Base-by-base conservation (phyloP, 139 green algal species). In the Haematococcus lacustris region DNA sequence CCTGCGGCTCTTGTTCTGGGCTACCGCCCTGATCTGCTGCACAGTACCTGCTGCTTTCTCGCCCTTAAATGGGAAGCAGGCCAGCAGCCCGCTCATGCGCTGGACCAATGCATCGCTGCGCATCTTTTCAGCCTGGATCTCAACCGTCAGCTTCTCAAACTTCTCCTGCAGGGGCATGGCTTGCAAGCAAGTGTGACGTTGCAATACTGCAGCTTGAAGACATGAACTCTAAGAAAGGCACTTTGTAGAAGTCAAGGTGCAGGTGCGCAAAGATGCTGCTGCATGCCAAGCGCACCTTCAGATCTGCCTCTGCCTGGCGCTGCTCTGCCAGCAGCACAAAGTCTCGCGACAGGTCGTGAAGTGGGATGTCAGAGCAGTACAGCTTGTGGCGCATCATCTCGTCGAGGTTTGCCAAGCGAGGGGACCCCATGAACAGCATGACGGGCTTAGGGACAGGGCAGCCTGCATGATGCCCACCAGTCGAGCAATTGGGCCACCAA, bases 301-400 rank as follows among this genome's bases (percentile, higher is more conserved):
- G 38, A 64, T 82, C 77, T 0, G 81, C 77, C 69, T 86, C 81
- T 1, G 81, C 77, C 62, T 66, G 66, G 13, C 81, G 47, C 72
- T 87, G 81, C 77, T 87, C 81, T 28, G 75, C 75, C 64, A 87
- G 71, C 77, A 87, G 68, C 23, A 87, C 65, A 51, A 80, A 87
- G 75, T 87, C 81, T 2, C 71, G 38, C 34, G 32, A 71, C 72
- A 83, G 76, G 75, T 83, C 77, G 76, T 87, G 73, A 65, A 80
- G 51, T 26, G 77, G 77, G 21, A 87, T 76, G 50, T 83, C 77
- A 3, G 53, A 73, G 38, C 83, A 73, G 70, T 66, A 87, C 47
- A 87, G 63, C 2, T 59, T 32, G 38, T 66, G 51, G 23, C 1
- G 32, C n/a, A 71, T 23, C 74, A 86, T 80, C 62, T 86, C 81